phyloP scores from a whole-genome alignment of 2,329 filamentous ascomycete genomes.

The Penicillium sp. region DNA sequence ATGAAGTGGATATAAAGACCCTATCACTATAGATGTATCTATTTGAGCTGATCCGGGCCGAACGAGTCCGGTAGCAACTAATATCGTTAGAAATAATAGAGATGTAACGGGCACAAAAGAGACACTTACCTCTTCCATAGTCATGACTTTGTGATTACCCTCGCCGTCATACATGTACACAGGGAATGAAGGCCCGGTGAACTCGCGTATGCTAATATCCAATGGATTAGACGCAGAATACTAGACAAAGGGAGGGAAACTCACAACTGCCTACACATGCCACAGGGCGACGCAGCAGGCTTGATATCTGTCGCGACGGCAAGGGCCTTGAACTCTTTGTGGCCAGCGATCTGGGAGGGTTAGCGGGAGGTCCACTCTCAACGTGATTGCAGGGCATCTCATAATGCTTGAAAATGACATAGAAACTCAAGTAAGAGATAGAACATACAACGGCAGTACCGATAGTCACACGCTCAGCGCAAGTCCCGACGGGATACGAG shows the following conservation, averaged over 20 bases:
- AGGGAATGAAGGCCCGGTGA: constrained; percentile 64
- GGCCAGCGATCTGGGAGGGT: constrained; percentile 40
- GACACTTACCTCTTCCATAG: constrained; percentile 40
- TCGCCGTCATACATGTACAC: constrained; percentile 92
- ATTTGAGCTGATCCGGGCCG: constrained; percentile 56
- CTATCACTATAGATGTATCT: no score
- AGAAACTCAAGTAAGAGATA: not conserved
- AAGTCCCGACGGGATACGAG: constrained; percentile 88
- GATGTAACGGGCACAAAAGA: not conserved
- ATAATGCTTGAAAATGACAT: not conserved
- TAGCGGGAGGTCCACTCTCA: not conserved
- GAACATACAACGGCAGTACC: constrained; percentile 64
- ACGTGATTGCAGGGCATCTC: not conserved
- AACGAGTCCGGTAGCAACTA: constrained; percentile 67
- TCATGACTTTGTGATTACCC: constrained; percentile 53
- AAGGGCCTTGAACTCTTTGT: constrained; percentile 66
- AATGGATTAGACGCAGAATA: constrained; percentile 6
- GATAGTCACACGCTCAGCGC: constrained; percentile 88
- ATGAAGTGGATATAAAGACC: not conserved
- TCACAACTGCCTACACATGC: constrained; percentile 92
- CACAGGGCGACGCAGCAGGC: constrained; percentile 70
- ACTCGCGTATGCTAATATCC: constrained; percentile 63
- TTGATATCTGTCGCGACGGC: constrained; percentile 78
- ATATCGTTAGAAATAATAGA: constrained; percentile 2
- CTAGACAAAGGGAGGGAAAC: constrained; percentile 12